Conservation (phyloP, 768 basidiomycete species). For the Podaxis sp. region DNA sequence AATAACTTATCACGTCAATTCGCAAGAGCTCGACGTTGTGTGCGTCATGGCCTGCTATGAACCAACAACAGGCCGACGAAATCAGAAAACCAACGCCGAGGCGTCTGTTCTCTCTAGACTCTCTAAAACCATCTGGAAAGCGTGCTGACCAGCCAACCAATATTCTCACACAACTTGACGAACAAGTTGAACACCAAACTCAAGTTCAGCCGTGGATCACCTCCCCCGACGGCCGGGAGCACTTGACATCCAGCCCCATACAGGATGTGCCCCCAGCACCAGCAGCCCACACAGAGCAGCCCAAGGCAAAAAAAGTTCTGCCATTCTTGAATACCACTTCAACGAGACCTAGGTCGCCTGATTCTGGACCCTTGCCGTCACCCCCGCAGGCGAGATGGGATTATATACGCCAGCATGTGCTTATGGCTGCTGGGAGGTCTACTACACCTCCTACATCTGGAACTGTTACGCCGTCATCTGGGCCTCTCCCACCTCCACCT, state of each 20-base stretch:
- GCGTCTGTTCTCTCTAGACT: slow-evolving; percentile 26
- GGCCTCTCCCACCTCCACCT: neutral
- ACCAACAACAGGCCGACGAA: neutral
- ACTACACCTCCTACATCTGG: slow-evolving; percentile 15
- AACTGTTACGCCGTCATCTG: slow-evolving; percentile 7
- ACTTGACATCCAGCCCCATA: slow-evolving; percentile 17
- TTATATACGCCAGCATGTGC: slow-evolving; percentile 50
- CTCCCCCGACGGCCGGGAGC: slow-evolving; percentile 12
- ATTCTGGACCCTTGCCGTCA: neutral
- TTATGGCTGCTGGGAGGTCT: slow-evolving; percentile 31
- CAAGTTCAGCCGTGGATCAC: slow-evolving; percentile 1
- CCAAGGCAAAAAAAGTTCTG: neutral
- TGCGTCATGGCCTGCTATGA: neutral
- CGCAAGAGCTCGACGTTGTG: neutral
- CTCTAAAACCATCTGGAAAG: slow-evolving; percentile 21
- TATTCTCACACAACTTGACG: neutral
- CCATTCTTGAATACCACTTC: neutral
- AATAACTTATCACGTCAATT: neutral
- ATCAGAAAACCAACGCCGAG: slow-evolving; percentile 21
- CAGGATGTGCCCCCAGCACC: slow-evolving; percentile 3
- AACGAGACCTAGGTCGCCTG: neutral
- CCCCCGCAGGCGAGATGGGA: too few species aligned
- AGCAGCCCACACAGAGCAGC: neutral
- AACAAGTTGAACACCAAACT: neutral
- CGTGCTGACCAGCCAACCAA: slow-evolving; percentile 11